phyloP scores from a whole-genome alignment of 805 yeast genomes.

The Wickerhamomyces chaumierensis region DNA sequence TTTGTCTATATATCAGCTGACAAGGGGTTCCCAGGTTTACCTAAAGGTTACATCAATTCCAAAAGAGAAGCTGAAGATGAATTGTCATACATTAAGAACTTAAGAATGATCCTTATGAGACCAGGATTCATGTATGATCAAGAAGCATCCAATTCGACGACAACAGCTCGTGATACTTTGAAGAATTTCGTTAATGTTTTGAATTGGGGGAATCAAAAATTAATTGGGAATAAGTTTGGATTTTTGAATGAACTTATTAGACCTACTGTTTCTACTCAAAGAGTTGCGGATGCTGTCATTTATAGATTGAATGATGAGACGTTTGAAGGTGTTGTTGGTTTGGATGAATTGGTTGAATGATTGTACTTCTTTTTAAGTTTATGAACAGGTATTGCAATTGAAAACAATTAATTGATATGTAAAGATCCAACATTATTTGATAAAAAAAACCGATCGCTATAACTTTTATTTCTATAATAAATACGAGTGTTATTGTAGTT shows the following conservation, averaged over 20 bases:
- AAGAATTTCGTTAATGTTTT: constrained; percentile 31
- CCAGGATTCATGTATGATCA: constrained; percentile 82
- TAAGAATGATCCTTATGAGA: constrained; percentile 56
- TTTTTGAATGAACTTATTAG: constrained; percentile 37
- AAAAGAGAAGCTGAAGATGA: constrained; percentile 71
- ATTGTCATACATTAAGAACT: constrained; percentile 28
- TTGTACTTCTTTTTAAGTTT: too few species aligned
- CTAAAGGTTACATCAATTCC: constrained; percentile 59
- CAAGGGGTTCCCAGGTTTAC: constrained; percentile 53
- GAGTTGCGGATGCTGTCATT: constrained; percentile 50
- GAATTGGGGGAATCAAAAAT: constrained; percentile 29
- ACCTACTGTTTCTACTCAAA: constrained; percentile 56
- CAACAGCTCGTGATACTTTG: constrained; percentile 28
- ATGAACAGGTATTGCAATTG: too few species aligned
- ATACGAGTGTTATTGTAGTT: too few species aligned
- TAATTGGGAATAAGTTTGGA: constrained; percentile 28
- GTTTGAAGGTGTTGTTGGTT: constrained; percentile 45
- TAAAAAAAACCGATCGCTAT: too few species aligned
- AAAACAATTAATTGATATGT: too few species aligned
- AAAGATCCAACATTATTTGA: too few species aligned
- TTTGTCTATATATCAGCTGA: constrained; percentile 82
- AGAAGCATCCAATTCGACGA: too few species aligned
- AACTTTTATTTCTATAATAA: too few species aligned
- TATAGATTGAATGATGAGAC: constrained; percentile 39
- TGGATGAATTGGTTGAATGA: constrained; percentile 34